Evolutionary conservation across 78 protist genomes (phyloP).

Genomic region (Tieghemostelium lacteum): DNA sequence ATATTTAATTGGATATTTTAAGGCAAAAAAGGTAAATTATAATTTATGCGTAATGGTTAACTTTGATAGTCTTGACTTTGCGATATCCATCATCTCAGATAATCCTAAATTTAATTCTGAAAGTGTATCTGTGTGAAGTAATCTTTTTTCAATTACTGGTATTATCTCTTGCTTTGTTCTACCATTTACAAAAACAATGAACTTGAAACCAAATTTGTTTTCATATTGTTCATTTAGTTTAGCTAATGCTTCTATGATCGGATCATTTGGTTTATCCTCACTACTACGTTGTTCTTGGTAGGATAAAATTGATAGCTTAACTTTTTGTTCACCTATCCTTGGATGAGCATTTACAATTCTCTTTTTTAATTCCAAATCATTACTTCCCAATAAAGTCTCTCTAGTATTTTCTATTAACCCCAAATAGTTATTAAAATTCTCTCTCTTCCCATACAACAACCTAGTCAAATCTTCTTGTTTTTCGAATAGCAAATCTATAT

Average conservation of each 20-base stretch:
- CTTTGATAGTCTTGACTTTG: slow-evolving; percentile 29
- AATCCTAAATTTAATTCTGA: slow-evolving; percentile 12
- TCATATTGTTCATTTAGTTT: slow-evolving; percentile 30
- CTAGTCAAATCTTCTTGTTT: too few species aligned
- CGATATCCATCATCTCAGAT: slow-evolving; percentile 18
- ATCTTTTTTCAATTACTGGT: slow-evolving; percentile 25
- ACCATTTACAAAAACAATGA: slow-evolving; percentile 58
- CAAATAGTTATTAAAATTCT: too few species aligned
- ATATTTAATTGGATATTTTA: too few species aligned
- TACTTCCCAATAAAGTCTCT: too few species aligned
- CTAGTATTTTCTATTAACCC: too few species aligned
- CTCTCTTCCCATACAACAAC: too few species aligned
- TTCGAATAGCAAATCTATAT: too few species aligned
- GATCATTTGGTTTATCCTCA: not conserved
- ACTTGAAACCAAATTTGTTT: slow-evolving; percentile 36
- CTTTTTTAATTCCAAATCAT: too few species aligned
- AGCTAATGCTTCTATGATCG: not conserved
- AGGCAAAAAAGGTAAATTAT: too few species aligned
- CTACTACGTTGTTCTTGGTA: slow-evolving; percentile 36
- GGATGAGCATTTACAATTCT: slow-evolving; percentile 61
- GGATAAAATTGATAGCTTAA: not conserved
- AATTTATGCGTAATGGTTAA: too few species aligned
- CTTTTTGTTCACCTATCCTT: slow-evolving; percentile 37
- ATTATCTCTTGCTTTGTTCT: slow-evolving; percentile 31
- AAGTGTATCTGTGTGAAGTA: not conserved